Conservation (phyloP, 352 stramenopile genomes). For the Peronospora destructor region DNA sequence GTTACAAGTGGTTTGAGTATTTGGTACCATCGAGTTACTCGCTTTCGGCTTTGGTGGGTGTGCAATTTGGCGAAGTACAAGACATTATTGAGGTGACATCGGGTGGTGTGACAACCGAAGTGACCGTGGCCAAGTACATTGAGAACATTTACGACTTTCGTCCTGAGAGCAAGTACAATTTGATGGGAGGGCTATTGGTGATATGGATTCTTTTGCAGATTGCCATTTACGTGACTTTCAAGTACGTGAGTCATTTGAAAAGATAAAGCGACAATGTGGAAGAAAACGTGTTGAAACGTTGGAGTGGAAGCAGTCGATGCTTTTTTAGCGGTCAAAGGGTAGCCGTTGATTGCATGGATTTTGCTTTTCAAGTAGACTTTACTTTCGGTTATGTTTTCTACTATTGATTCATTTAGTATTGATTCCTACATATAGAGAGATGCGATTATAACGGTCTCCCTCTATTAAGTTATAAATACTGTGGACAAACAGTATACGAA, state of each 20-base stretch:
- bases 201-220: slow-evolving; percentile 52
- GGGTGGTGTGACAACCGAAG: slow-evolving; percentile 4
- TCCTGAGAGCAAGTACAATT: slow-evolving; percentile 38
- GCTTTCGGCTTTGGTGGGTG: slow-evolving; percentile 31
- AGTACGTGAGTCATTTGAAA: slow-evolving; percentile 7
- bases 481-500: too few species aligned
- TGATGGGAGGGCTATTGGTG: slow-evolving; percentile 38
- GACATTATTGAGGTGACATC: slow-evolving; percentile 19
- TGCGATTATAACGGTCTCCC: too few species aligned
- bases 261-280: background rate
- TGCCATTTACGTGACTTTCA: slow-evolving; percentile 5
- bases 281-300: background rate
- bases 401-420: too few species aligned
- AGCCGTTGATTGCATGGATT: too few species aligned
- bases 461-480: too few species aligned
- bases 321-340: too few species aligned
- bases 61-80: slow-evolving; percentile 35
- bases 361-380: too few species aligned
- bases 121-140: slow-evolving; percentile 34
- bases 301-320: too few species aligned
- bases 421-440: too few species aligned
- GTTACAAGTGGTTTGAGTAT: slow-evolving; percentile 71
- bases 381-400: too few species aligned
- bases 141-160: slow-evolving; percentile 48
- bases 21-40: slow-evolving; percentile 58